Evolutionary conservation across 139 green algal genomes (phyloP).

Genomic region (Chlorella sp.): DNA sequence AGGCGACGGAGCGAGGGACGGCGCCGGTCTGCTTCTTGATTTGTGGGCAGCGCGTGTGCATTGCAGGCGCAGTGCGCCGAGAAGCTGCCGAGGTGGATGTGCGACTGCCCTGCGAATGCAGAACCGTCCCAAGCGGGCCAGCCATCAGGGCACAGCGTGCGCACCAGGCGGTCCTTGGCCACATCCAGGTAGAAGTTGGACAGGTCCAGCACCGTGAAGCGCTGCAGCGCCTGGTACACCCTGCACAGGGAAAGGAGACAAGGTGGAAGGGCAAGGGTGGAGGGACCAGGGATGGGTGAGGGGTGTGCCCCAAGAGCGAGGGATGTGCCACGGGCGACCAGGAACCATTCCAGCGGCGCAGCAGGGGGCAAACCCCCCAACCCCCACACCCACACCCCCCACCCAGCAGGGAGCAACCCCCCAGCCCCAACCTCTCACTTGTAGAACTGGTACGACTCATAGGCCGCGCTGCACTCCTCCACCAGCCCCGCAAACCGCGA

Average conservation of each 20-base stretch:
- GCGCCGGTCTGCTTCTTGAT: too few relatives aligned
- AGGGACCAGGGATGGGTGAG: not conserved
- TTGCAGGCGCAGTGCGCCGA: too few relatives aligned
- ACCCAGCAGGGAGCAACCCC: not conserved
- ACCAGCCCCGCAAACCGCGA: constrained; percentile 49
- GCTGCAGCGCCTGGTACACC: constrained; percentile 79
- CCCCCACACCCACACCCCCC: not conserved
- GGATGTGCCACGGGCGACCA: not conserved
- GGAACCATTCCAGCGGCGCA: not conserved
- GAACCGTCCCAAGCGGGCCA: too few relatives aligned
- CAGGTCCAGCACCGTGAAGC: constrained; percentile 89
- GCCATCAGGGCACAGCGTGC: too few relatives aligned
- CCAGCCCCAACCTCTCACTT: not conserved
- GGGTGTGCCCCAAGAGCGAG: too few relatives aligned
- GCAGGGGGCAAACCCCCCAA: not conserved
- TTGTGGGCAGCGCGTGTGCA: too few relatives aligned
- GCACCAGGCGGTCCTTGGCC: constrained; percentile 87
- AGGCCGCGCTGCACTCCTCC: constrained; percentile 73
- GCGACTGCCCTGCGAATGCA: too few relatives aligned
- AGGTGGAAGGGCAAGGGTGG: not conserved
- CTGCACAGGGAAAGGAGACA: constrained; percentile 25
- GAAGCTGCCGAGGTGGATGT: too few relatives aligned
- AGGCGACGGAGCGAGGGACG: too few relatives aligned
- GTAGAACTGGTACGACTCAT: constrained; percentile 84
- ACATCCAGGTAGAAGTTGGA: constrained; percentile 98